These are phyloP conservation scores for Thymus quinquecostatus DNA, from an alignment of 257 asterid genomes.

Conservation along the genomic window DNA sequence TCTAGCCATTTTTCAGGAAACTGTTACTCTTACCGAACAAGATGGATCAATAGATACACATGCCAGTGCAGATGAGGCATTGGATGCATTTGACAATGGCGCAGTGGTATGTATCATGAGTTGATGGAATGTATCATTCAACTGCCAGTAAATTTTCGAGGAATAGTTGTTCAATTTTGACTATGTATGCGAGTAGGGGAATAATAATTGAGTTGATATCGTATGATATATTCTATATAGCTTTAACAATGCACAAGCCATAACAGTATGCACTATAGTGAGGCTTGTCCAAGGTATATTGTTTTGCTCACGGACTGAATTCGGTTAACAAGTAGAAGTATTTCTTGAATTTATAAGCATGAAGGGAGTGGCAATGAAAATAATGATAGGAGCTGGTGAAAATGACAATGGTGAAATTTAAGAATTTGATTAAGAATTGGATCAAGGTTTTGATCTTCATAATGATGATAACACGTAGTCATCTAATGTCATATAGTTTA, in stretches of 20 bases:
- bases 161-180: constrained; percentile 12
- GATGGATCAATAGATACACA: constrained; percentile 40
- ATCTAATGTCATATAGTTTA: background rate
- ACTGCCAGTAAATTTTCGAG: constrained; percentile 2
- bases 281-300: background rate
- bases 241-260: background rate
- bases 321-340: background rate
- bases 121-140: constrained; percentile 1
- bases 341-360: background rate
- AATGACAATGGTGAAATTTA: background rate
- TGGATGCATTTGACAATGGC: constrained; percentile 67
- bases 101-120: constrained; percentile 57
- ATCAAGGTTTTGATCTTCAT: background rate
- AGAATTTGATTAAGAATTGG: background rate
- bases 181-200: constrained; percentile 6
- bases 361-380: background rate
- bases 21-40: constrained; percentile 39
- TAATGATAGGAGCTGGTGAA: constrained; percentile 1
- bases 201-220: background rate
- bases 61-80: constrained; percentile 58
- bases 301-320: constrained; percentile 2
- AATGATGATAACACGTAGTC: background rate
- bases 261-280: background rate
- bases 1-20: constrained; percentile 52
- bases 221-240: background rate